These are phyloP conservation scores for Aspergillus nanangensis DNA, from an alignment of 495 filamentous ascomycete genomes.

Conservation along the genomic window DNA sequence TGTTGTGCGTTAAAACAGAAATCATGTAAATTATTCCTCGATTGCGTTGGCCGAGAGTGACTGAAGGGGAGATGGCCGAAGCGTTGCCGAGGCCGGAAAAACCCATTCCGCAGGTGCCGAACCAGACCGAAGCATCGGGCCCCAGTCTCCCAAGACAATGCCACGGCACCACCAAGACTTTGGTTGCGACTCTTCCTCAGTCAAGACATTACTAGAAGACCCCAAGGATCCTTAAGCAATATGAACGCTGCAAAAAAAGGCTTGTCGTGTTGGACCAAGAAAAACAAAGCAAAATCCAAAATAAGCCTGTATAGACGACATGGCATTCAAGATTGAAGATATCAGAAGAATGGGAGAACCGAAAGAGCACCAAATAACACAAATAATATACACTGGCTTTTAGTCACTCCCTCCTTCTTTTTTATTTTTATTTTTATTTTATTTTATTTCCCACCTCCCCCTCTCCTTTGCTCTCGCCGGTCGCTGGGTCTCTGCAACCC, in stretches of 20 bases:
- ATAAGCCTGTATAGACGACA: slow-evolving; percentile 5
- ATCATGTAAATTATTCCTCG: no score
- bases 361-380: no score
- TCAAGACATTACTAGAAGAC: not conserved
- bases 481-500: not conserved
- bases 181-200: not conserved
- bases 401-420: no score
- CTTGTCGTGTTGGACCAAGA: not conserved
- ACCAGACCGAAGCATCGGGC: not conserved
- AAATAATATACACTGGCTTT: no score
- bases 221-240: slow-evolving; percentile 4
- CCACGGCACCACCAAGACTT: not conserved
- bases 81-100: not conserved
- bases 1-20: no score
- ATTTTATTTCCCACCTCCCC: no score
- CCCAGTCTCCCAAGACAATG: not conserved
- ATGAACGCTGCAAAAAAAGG: not conserved
- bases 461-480: not conserved
- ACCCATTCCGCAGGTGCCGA: not conserved
- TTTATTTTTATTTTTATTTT: no score
- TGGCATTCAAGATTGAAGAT: not conserved
- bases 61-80: not conserved
- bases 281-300: slow-evolving; percentile 6
- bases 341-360: not conserved
- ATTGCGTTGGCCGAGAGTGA: no score